Evolutionary conservation across 176 grass and related monocot species (phyloP), one percentile per base, ranked within the genome.

Genomic region (Paspalum vaginatum): DNA sequence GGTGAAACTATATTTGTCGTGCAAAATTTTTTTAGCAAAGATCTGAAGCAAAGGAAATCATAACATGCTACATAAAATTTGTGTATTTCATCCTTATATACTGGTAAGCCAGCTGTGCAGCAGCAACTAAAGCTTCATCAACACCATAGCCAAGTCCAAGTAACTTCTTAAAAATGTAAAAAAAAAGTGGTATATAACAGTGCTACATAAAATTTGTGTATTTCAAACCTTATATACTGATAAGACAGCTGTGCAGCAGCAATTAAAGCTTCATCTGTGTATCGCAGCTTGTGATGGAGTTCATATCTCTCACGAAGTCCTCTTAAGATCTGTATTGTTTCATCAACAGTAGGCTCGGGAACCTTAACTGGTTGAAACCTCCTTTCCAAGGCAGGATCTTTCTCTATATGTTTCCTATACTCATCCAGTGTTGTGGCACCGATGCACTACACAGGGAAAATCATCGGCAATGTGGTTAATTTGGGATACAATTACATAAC

Each of bases 391-490:
- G 95, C 92, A 76, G 92, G 92, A 79, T 98, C 95, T 77, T 94
- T 98, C 85, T 98, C 95, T 8, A 98, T 92, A 78, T 98, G 95
- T 72, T 98, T 98, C 78, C 95, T 92, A 67, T 98, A 98, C 70
- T 98, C 95, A 85, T 98, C 95, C n/a, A 98, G 65, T 20, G 95
- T 94, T 78, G 92, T 98, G 62, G 95, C 95, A 84, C 95, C 95
- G 68, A 98, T 98, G 70, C 95, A 98, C 95, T 98, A 55, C 78
- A 94, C 24, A 54, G 10, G 79, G 17, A 70, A 77, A 20, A 86
- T 8, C 6, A 57, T 86, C 43, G 40, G 64, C 72, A 81, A 74
- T 72, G 43, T 43, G 8, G 25, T 18, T 48, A 60, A 32, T n/a
- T 79, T 42, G 47, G 70, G 45, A 11, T 8, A 39, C 2, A 86